Evolutionary conservation across 371 early-diverging fungal species (phyloP), one percentile per base, ranked within the genome.

Genomic region (Blakeslea trispora): DNA sequence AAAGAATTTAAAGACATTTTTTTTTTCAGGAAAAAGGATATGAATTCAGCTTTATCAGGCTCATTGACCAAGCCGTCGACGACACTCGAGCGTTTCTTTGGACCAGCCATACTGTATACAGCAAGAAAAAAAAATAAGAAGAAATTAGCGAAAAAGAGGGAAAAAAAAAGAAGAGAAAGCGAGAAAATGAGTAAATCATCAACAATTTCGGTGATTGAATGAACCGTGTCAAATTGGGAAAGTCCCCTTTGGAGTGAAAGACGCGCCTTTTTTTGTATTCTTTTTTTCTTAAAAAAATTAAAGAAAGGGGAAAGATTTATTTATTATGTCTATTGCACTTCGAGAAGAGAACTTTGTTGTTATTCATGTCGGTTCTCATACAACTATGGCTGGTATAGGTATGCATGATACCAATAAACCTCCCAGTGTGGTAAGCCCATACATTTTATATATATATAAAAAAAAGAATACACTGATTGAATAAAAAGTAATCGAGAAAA

Each of bases 261-360:
- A n/a, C n/a, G n/a, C n/a, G n/a, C 48, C 39, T 40, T 47, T 40
- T 47, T 22, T 43, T 28, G 39, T 14, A 13, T 23, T 45, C 40
- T 34, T 43, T 57, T 37, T n/a, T n/a, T n/a, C n/a, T n/a, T n/a
- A n/a, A n/a, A n/a, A n/a, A n/a, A n/a, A n/a, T n/a, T n/a, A n/a
- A n/a, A n/a, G n/a, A n/a, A n/a, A n/a, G n/a, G n/a, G n/a, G n/a
- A n/a, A n/a, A n/a, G n/a, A n/a, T n/a, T n/a, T n/a, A n/a, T n/a
- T n/a, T n/a, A n/a, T n/a, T n/a, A 75, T 78, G 77, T 55, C 81
- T 47, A 56, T 81, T 31, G 75, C 81, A 28, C 71, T 85, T 47
- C 70, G 75, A 53, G 89, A 88, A 66, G 89, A 87, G 48, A 88
- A 81, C 65, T 88, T 84, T 72, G 81, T 90, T 21, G 88, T 91